Percentiles rank a stretch among this genome's conserved stretches.
Evolutionary conservation across 2,329 filamentous ascomycete genomes (phyloP).

Genomic region (Phialemonium atrogriseum): DNA sequence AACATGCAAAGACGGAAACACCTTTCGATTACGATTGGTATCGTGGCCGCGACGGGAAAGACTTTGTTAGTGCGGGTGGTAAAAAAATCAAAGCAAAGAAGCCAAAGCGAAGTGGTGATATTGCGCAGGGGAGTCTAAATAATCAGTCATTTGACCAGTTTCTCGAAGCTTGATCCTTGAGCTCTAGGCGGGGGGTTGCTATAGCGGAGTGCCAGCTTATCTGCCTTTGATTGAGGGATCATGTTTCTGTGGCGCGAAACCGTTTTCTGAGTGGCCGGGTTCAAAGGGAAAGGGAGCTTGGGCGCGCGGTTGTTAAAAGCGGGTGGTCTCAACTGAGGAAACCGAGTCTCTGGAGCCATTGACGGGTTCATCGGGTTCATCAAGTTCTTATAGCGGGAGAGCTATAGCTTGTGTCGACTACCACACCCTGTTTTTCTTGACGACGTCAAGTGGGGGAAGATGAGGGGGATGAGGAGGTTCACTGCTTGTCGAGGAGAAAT

Average conservation of each 20-base stretch:
- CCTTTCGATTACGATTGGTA: no score
- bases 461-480: no score
- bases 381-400: no score
- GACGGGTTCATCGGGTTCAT: no score
- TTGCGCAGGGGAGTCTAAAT: constrained; percentile 4
- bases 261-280: constrained; percentile 1
- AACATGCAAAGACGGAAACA: no score
- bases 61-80: no score
- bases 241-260: neutral
- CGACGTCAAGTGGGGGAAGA: no score
- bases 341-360: constrained; percentile 7
- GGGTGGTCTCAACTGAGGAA: constrained; percentile 11
- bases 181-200: constrained; percentile 6
- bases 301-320: constrained; percentile 4
- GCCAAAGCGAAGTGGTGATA: constrained; percentile 8
- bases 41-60: no score
- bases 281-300: constrained; percentile 4
- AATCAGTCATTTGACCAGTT: constrained; percentile 12
- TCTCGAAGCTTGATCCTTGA: constrained; percentile 2
- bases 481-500: no score
- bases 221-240: constrained; percentile 7
- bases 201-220: constrained; percentile 8
- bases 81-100: constrained; percentile 12
- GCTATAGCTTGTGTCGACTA: no score
- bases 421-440: no score